Evolutionary conservation across 768 basidiomycete species (phyloP).

Genomic region (Tephrocybe sp.): DNA sequence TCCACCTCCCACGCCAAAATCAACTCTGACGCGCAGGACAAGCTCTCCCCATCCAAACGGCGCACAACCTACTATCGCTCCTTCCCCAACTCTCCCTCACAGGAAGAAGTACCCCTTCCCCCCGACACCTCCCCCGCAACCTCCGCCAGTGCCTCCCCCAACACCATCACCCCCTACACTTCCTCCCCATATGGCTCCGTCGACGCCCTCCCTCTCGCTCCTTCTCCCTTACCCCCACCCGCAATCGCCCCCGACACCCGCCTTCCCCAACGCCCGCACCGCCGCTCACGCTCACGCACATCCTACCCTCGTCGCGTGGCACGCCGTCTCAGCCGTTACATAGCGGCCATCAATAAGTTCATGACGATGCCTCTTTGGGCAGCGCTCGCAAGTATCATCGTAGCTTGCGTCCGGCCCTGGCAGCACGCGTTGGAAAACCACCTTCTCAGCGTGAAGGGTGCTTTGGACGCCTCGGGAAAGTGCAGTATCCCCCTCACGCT

Average conservation of each 20-base stretch:
- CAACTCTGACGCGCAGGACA: neutral
- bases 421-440: conserved; percentile 70
- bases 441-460: conserved; percentile 66
- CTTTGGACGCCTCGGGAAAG: conserved; percentile 65
- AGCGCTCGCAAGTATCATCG: conserved; percentile 68
- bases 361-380: conserved; percentile 92
- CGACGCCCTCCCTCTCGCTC: conserved; percentile 5
- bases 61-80: conserved; percentile 21
- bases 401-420: conserved; percentile 74
- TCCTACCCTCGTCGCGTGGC: conserved; percentile 20
- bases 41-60: conserved; percentile 1
- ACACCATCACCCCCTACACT: conserved; percentile 13
- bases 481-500: conserved; percentile 89
- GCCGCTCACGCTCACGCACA: neutral
- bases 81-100: conserved; percentile 20
- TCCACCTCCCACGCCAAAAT: too few relatives aligned
- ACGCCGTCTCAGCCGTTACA: conserved; percentile 25
- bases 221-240: neutral
- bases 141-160: conserved; percentile 1
- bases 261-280: neutral
- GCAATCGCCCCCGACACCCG: neutral
- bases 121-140: conserved; percentile 9
- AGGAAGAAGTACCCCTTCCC: conserved; percentile 2
- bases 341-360: conserved; percentile 57
- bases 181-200: neutral